These are phyloP conservation scores for Plantago coronopus DNA, from an alignment of 305 asterid species.

Conservation along the genomic window DNA sequence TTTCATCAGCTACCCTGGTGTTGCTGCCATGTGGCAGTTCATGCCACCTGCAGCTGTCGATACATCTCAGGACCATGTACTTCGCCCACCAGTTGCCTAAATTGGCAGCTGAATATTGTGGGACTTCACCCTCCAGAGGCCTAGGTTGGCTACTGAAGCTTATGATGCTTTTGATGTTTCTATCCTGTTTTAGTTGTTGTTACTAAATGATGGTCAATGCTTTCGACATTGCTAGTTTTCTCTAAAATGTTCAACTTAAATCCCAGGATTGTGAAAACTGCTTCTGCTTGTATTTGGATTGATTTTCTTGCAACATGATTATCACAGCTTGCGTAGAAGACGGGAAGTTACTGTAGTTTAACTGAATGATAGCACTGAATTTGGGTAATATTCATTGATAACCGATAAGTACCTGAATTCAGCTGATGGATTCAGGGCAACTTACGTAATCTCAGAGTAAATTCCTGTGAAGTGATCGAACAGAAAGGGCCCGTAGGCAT, in stretches of 20 bases:
- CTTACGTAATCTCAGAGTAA: too few species aligned
- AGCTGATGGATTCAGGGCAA: too few species aligned
- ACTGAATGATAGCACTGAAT: too few species aligned
- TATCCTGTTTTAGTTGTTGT: constrained; percentile 4
- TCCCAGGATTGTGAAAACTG: constrained; percentile 15
- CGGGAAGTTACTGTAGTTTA: too few species aligned
- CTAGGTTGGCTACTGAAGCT: too few species aligned
- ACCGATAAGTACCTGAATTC: too few species aligned
- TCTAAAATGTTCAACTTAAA: constrained; percentile 18
- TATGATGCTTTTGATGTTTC: constrained; percentile 2
- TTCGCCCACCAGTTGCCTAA: constrained; percentile 52
- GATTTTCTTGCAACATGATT: too few species aligned
- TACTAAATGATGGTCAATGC: constrained; percentile 20
- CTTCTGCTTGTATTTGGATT: not conserved
- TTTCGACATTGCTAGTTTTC: constrained; percentile 27
- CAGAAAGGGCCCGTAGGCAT: too few species aligned
- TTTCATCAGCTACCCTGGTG: constrained; percentile 40
- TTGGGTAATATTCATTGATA: too few species aligned
- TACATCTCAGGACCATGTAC: constrained; percentile 46
- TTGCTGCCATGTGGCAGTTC: constrained; percentile 50
- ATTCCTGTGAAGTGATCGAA: too few species aligned
- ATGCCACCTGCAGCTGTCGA: constrained; percentile 49
- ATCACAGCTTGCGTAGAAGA: too few species aligned
- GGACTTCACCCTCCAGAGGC: too few species aligned
- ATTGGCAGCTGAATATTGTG: constrained; percentile 16